Evolutionary conservation across 2,329 filamentous ascomycete species (phyloP), one percentile per base, ranked within the genome.

Genomic region (Colletotrichum godetiae): DNA sequence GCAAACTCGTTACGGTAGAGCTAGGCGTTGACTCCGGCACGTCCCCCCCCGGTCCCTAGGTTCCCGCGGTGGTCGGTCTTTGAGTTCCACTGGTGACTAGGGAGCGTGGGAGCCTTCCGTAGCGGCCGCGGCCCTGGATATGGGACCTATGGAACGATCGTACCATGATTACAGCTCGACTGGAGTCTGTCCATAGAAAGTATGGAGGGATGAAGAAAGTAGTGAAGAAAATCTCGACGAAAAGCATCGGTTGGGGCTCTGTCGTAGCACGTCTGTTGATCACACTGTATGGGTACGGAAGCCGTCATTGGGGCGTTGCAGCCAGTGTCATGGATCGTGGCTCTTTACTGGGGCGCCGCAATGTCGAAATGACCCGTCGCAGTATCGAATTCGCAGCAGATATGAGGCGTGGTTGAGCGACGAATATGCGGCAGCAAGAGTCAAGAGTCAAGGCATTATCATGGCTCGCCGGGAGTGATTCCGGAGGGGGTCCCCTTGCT

Each of bases 111-210:
- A 29, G 37, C 46, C 19, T 42, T 42, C 13, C 37, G 37, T 55
- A 61, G 35, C 58, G n/a, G 33, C 55, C 62, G 46, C 57, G 62
- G 49, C n/a, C 27, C 12, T 22, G 24, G 33, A 66, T 31, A 67
- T 71, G 68, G 68, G 68, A 61, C 62, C 53, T 42, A 67, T 71
- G 68, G 68, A 62, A 67, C 62, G 62, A 67, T 67, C 68, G 42
- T 60, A 71, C 62, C 62, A 67, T 67, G 62, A 61, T 60, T 67
- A 67, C 62, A 67, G 31, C n/a, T 67, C 42, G 33, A 37, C 29
- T 35, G 56, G 56, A 58, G 56, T 24, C 29, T 59, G 56, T 29
- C 56, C 4, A 12, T n/a, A 24, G 22, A 6, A 59, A 37, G 31
- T 10, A n/a, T 11, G 11, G 19, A 35, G 10, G 12, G 56, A 12